Evolutionary conservation across 1,284 basidiomycete genomes (phyloP), one percentile per base, ranked within the genome.

Genomic region (Malassezia equina): DNA sequence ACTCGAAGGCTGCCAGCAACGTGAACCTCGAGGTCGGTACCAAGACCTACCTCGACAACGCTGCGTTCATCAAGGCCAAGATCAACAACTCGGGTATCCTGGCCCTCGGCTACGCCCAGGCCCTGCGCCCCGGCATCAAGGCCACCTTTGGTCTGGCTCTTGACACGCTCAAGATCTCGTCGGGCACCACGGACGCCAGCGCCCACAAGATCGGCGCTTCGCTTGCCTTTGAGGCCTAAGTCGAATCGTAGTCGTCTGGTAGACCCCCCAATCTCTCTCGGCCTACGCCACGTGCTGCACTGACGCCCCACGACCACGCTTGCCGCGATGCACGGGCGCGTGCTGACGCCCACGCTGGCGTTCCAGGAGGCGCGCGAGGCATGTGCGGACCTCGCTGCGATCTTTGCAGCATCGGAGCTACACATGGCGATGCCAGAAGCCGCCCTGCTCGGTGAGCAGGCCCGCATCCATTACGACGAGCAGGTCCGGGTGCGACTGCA

Each of bases 21-120:
- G 88, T 96, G 75, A 83, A 82, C 63, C 83, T 98, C 72, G 93
- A 98, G 79, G 90, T 98, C 64, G 93, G 93, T 75, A 84, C 88
- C 75, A 96, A 96, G 83, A 74, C 71, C 52, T 86, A 85, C 80
- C 84, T 93, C 63, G 90, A 94, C 80, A 78, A 81, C 52, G 84
- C 89, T 67, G 86, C 90, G 21, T 94, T 89, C 75, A 81, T 94
- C 80, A 94, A 99, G 83, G 88, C 90, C 71, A 98, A 98, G 84
- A 93, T 98, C 80, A 95, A 94, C 84, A 93, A 93, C 80, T 77
- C 84, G 63, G 67, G 67, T 60, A 66, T 70, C 61, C 63, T 71
- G 54, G 66, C 65, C 58, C 64, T 70, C 53, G 66, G 64, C 57
- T 70, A 70, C 66, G 68, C 66, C 46, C 67, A 69, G 65, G 67